Base-by-base conservation (phyloP, 768 basidiomycete genomes). In the Russula sp. region DNA sequence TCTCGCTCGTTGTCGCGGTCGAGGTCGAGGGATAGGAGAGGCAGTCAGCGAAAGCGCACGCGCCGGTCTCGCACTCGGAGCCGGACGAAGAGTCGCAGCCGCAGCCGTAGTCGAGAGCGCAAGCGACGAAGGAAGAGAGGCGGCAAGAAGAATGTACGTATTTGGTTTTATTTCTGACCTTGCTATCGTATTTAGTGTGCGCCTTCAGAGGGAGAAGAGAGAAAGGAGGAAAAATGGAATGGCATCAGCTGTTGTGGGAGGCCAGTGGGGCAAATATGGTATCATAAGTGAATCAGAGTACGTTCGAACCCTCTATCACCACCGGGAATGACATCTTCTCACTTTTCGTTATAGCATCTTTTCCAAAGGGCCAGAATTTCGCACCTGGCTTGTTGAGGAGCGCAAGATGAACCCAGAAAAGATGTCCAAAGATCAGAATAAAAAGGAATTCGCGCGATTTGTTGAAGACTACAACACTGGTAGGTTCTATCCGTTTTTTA, bases 351-450 rank as follows among this genome's bases (percentile, higher is more conserved):
- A 0, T 44, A 94, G 93, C 70, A 82, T 94, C 59, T 91, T 88
- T 71, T 86, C 80, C 59, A 95, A 93, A 70, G 84, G 83, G 35
- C 82, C 86, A 63, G 94, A 97, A 75, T 97, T 96, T 73, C 82
- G 90, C 57, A 84, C 89, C 2, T 97, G 94, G 94, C 84, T 96
- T 4, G 85, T 97, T 13, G 94, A 97, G 72, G 94, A 97, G 71
- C 85, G 90, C 51, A 91, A 88, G 71, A 79, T 93, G 68, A 96
- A 96, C 71, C 93, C 94, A 0, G 94, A 96, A 75, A 88, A 87
- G 3, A 78, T 94, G 51, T 81, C 87, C 14, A 94, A 92, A 69
- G 92, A 95, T 54, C 87, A 88, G 66, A 86, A 84, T 63, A 87
- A 85, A 75, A 94, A 92, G 69, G 89, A 94, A 70, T 97, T 95